Evolutionary conservation across 2,329 filamentous ascomycete genomes (phyloP).

Genomic region (Arthrobotrys conoides): DNA sequence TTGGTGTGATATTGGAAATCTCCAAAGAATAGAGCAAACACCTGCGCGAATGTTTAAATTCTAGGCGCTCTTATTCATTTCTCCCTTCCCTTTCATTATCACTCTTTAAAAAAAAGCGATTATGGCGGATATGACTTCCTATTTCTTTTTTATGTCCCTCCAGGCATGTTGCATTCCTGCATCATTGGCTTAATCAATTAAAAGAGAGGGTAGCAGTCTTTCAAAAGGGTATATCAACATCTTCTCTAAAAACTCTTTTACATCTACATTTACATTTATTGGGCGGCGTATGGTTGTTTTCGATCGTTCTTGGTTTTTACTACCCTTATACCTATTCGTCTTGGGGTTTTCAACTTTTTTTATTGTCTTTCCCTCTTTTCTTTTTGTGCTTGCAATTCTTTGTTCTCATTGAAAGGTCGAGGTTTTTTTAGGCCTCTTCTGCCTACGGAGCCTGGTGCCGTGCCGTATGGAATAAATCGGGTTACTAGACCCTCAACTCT

Average conservation of each 20-base stretch:
- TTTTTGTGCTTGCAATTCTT: background rate
- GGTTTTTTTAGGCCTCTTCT: background rate
- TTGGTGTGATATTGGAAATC: slow-evolving; percentile 73
- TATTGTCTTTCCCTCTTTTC: background rate
- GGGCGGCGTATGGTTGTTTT: slow-evolving; percentile 6
- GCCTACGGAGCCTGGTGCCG: too few species aligned
- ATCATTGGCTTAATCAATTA: background rate
- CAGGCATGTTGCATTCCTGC: background rate
- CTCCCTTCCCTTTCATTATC: background rate
- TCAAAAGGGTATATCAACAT: background rate
- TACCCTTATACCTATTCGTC: background rate
- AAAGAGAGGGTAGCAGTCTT: background rate
- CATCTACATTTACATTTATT: background rate
- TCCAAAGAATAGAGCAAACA: slow-evolving; percentile 30
- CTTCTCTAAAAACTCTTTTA: background rate
- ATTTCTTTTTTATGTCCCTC: background rate
- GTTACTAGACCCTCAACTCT: background rate
- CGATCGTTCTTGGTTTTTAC: background rate
- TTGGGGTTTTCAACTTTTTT: background rate
- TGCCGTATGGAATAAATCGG: too few species aligned
- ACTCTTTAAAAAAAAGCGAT: background rate
- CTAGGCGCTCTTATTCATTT: background rate
- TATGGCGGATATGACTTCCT: background rate
- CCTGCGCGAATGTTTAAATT: slow-evolving; percentile 48
- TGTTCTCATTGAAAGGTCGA: background rate